Percentiles rank a stretch among this genome's conserved stretches.
Conservation (phyloP, 1,284 basidiomycete species). For the Irpex lacteus region DNA sequence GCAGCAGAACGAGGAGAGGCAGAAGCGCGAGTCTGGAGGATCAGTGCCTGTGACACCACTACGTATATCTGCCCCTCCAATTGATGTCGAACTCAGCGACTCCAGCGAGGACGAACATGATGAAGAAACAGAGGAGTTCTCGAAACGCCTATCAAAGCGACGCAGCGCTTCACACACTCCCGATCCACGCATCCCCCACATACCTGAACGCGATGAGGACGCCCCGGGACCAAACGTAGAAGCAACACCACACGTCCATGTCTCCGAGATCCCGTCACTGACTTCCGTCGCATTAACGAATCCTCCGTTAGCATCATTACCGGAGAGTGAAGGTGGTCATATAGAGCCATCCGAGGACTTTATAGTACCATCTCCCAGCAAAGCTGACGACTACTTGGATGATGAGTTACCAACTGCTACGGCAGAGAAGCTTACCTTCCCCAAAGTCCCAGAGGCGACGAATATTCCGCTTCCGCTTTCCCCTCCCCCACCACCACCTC, state of each 20-base stretch:
- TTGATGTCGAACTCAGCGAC: slow-evolving; percentile 75
- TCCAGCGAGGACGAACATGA: slow-evolving; percentile 71
- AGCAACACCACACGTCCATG: not conserved
- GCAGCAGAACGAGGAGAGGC: slow-evolving; percentile 47
- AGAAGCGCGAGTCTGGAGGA: slow-evolving; percentile 48
- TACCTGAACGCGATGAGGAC: slow-evolving; percentile 65
- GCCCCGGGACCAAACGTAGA: slow-evolving; percentile 21
- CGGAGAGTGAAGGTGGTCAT: slow-evolving; percentile 19
- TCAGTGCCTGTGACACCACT: slow-evolving; percentile 31
- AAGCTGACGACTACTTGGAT: slow-evolving; percentile 18
- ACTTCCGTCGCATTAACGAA: slow-evolving; percentile 4
- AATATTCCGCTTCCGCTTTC: slow-evolving; percentile 15
- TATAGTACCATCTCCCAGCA: slow-evolving; percentile 31
- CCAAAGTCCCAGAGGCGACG: slow-evolving; percentile 16
- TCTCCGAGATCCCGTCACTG: slow-evolving; percentile 6
- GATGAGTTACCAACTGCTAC: slow-evolving; percentile 41
- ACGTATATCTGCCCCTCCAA: slow-evolving; percentile 54
- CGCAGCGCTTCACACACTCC: slow-evolving; percentile 15
- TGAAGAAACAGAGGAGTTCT: slow-evolving; percentile 35
- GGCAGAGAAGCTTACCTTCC: slow-evolving; percentile 39
- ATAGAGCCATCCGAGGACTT: slow-evolving; percentile 32
- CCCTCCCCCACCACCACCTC: slow-evolving; percentile 15
- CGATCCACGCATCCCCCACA: slow-evolving; percentile 43
- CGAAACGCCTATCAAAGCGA: slow-evolving; percentile 15
- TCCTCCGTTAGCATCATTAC: slow-evolving; percentile 14